Evolutionary conservation across 805 yeast species (phyloP).

Genomic region (Wickerhamomyces sydowiorum): DNA sequence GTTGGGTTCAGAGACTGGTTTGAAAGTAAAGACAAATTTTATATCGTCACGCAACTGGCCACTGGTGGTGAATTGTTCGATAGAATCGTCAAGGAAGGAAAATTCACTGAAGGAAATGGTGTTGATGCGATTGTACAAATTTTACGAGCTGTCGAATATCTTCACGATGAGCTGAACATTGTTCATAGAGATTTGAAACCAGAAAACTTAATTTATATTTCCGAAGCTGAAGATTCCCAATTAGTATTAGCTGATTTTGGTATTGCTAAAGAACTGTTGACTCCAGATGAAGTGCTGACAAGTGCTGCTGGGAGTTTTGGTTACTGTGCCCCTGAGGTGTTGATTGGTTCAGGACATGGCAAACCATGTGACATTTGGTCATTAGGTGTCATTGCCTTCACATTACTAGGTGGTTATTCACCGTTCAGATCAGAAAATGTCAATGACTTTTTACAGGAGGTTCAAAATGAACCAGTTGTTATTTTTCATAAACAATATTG

Average conservation of each 20-base stretch:
- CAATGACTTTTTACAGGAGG: conserved; percentile 76
- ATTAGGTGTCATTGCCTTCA: conserved; percentile 86
- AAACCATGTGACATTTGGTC: conserved; percentile 97
- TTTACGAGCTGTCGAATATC: conserved; percentile 69
- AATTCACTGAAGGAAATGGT: conserved; percentile 88
- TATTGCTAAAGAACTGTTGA: conserved; percentile 71
- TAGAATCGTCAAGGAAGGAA: conserved; percentile 72
- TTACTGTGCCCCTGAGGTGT: conserved; percentile 94
- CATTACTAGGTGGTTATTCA: conserved; percentile 85
- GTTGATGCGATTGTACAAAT: conserved; percentile 68
- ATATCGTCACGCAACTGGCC: conserved; percentile 90
- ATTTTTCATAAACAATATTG: conserved; percentile 91
- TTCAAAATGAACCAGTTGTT: conserved; percentile 57
- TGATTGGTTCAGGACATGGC: conserved; percentile 80
- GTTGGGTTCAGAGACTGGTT: conserved; percentile 92
- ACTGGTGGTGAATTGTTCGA: conserved; percentile 96
- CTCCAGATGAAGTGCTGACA: conserved; percentile 54
- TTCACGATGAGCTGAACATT: conserved; percentile 63
- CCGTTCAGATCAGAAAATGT: conserved; percentile 86
- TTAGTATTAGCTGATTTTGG: conserved; percentile 95
- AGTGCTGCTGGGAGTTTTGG: conserved; percentile 91
- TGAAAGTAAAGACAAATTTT: conserved; percentile 87
- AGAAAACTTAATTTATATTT: conserved; percentile 77
- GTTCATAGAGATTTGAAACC: conserved; percentile 96
- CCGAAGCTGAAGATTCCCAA: conserved; percentile 51